phyloP scores from a whole-genome alignment of 257 asterid species.

The Lycium ferocissimum region DNA sequence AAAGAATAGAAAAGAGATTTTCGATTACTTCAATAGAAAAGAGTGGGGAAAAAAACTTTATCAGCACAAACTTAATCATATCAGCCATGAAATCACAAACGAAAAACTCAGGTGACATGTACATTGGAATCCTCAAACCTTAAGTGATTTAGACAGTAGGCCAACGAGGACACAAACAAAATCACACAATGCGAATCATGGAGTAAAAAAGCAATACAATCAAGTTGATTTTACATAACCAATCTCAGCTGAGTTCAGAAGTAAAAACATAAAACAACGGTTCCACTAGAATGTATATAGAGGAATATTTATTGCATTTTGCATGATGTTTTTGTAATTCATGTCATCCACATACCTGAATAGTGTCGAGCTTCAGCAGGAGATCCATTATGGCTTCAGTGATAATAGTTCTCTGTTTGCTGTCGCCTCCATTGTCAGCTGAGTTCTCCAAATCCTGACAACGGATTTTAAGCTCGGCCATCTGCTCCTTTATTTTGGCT shows the following conservation, averaged over 20 bases:
- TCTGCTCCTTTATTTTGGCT: constrained; percentile 53
- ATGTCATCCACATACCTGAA: constrained; percentile 58
- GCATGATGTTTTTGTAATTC: not conserved
- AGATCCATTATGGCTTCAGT: constrained; percentile 67
- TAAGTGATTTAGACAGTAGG: not conserved
- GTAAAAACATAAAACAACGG: not conserved
- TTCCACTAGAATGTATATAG: not conserved
- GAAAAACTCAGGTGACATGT: not conserved
- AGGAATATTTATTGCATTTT: not conserved
- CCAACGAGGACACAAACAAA: not conserved
- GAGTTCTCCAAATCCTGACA: constrained; percentile 56
- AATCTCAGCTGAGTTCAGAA: not conserved
- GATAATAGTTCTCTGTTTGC: constrained; percentile 48
- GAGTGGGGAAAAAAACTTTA: not conserved
- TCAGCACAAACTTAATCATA: not conserved
- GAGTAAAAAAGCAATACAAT: not conserved
- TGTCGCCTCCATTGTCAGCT: constrained; percentile 33
- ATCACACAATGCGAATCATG: not conserved
- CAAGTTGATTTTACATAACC: not conserved
- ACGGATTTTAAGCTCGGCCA: constrained; percentile 42
- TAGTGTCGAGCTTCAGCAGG: constrained; percentile 62
- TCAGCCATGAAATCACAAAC: not conserved
- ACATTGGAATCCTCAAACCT: not conserved
- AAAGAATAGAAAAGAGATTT: not conserved
- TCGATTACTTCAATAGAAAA: not conserved